Evolutionary conservation across 257 asterid genomes (phyloP).

Genomic region (Ajuga chamaepitys): DNA sequence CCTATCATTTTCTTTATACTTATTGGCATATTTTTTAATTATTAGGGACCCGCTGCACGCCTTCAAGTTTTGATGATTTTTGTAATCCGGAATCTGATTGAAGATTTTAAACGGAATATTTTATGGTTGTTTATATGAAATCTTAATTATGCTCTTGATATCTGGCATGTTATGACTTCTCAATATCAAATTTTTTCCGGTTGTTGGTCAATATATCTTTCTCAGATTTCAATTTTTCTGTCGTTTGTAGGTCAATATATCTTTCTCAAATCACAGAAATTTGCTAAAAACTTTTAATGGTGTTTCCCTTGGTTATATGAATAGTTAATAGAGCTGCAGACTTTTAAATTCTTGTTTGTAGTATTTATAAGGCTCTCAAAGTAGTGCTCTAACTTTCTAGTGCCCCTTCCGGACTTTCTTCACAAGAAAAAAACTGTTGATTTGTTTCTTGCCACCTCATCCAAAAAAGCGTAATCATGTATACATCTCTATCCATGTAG

Average conservation of each 20-base stretch:
- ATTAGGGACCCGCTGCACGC: conserved; percentile 28
- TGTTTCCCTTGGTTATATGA: neutral
- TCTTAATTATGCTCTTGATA: conserved; percentile 8
- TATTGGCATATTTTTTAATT: conserved; percentile 25
- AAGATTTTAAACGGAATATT: conserved; percentile 17
- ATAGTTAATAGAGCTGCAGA: neutral
- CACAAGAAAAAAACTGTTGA: neutral
- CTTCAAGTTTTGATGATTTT: conserved; percentile 23
- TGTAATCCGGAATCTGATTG: conserved; percentile 26
- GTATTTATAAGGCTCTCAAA: neutral
- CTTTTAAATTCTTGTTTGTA: neutral
- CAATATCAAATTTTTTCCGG: neutral
- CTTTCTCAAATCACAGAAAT: neutral
- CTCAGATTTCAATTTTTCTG: neutral
- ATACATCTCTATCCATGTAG: neutral
- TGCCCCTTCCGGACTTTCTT: neutral
- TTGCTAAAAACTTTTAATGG: neutral
- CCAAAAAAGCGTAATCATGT: neutral
- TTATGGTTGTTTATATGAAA: neutral
- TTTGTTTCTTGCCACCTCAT: neutral
- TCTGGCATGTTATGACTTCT: conserved; percentile 13
- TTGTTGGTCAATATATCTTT: neutral
- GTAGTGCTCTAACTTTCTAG: neutral
- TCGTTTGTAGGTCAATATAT: neutral
- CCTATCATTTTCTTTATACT: conserved; percentile 41